phyloP scores from a whole-genome alignment of 495 filamentous ascomycete genomes.

The Aspergillus indologenus region DNA sequence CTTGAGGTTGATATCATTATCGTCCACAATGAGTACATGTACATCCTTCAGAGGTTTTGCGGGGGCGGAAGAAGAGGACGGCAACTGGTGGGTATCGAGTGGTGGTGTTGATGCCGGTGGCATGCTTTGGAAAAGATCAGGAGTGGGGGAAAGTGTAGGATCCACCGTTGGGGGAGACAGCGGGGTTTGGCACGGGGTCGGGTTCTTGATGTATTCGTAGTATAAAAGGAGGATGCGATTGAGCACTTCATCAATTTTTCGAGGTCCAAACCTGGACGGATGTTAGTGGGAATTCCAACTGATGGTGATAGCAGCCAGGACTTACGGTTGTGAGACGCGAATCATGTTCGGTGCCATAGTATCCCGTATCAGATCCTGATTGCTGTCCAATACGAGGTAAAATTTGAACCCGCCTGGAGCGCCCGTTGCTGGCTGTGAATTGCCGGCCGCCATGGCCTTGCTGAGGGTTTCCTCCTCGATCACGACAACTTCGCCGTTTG shows the following conservation, averaged over 20 bases:
- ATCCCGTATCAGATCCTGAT: background rate
- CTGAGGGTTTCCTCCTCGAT: slow-evolving; percentile 17
- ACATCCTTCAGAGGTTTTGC: background rate
- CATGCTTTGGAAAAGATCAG: background rate
- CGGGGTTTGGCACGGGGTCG: background rate
- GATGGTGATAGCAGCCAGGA: background rate
- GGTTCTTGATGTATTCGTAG: background rate
- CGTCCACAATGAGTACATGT: slow-evolving; percentile 35
- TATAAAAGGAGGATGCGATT: slow-evolving; percentile 4
- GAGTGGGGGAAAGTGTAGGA: background rate
- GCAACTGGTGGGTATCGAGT: background rate
- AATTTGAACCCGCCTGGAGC: slow-evolving; percentile 8
- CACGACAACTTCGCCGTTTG: slow-evolving; percentile 15
- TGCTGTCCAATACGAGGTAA: slow-evolving; percentile 18
- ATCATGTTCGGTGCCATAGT: slow-evolving; percentile 6
- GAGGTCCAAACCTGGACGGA: slow-evolving; percentile 15
- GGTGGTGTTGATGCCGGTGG: background rate
- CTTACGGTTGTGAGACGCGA: slow-evolving; percentile 21
- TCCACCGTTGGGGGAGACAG: background rate
- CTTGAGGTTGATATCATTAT: slow-evolving; percentile 39
- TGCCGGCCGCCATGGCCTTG: background rate
- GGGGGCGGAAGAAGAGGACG: background rate
- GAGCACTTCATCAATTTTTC: slow-evolving; percentile 13
- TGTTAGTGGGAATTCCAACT: background rate
- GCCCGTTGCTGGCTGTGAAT: background rate